These are phyloP conservation scores for Chlamydomonas incerta DNA, from an alignment of 139 green algal species.

Conservation along the genomic window DNA sequence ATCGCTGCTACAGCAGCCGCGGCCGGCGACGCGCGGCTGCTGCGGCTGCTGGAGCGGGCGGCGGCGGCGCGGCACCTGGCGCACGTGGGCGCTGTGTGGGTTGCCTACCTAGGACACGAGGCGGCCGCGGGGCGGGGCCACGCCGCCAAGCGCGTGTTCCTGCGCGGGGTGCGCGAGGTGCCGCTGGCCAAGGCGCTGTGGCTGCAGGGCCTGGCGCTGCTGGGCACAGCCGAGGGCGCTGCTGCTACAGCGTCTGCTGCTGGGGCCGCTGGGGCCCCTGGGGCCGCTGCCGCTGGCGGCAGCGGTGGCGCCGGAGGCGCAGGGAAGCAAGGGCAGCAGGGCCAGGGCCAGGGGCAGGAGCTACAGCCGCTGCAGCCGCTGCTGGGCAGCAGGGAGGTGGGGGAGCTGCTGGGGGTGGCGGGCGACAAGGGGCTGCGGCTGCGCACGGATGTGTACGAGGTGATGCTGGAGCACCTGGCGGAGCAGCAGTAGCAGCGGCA, in stretches of 20 bases:
- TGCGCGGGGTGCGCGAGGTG: constrained; percentile 79
- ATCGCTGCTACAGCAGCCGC: too few species aligned
- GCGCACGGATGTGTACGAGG: constrained; percentile 81
- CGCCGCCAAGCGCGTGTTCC: constrained; percentile 71
- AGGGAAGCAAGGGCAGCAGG: neutral
- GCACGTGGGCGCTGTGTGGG: neutral
- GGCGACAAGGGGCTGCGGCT: constrained; percentile 78
- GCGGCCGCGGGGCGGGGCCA: constrained; percentile 3
- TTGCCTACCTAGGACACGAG: neutral
- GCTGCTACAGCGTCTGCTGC: neutral
- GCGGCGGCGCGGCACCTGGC: neutral
- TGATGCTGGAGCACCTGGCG: constrained; percentile 65
- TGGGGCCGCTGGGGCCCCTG: neutral
- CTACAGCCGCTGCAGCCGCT: neutral
- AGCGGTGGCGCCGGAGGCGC: neutral
- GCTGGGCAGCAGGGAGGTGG: constrained; percentile 57
- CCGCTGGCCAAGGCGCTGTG: constrained; percentile 84
- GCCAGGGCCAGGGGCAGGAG: too few species aligned
- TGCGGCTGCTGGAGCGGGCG: constrained; percentile 20
- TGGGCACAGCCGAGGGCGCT: constrained; percentile 22
- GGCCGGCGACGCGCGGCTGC: neutral
- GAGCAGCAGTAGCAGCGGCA: constrained; percentile 8
- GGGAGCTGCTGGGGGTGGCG: constrained; percentile 74
- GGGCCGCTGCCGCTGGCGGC: neutral
- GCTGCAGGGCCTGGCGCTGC: constrained; percentile 70